Conservation (phyloP, 2,329 filamentous ascomycete species). For the Phaeophleospora eucalypticola region DNA sequence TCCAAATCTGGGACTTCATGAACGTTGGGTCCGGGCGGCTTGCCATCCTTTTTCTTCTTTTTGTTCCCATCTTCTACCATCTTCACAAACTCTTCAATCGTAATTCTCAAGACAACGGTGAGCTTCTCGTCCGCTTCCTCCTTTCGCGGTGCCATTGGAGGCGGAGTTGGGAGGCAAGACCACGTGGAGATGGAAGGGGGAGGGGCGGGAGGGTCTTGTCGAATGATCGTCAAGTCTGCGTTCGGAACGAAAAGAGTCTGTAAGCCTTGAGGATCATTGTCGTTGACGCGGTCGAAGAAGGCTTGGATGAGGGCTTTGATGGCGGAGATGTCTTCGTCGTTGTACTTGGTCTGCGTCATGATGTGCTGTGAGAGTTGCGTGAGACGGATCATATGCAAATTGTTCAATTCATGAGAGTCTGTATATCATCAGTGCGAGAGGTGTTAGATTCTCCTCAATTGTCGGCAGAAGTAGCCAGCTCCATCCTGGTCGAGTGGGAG, state of each 20-base stretch:
- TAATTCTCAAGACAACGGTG: conserved; percentile 7
- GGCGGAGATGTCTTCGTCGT: conserved; percentile 6
- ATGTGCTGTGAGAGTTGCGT: too few relatives aligned
- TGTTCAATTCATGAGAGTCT: too few relatives aligned
- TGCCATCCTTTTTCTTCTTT: conserved; percentile 9
- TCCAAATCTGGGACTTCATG: conserved; percentile 16
- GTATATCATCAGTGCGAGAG: too few relatives aligned
- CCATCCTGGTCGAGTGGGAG: too few relatives aligned
- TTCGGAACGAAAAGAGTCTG: conserved; percentile 74
- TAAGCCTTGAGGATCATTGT: conserved; percentile 49
- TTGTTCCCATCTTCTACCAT: conserved; percentile 16
- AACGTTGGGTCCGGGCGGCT: conserved; percentile 10
- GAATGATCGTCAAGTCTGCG: conserved; percentile 50
- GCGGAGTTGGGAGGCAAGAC: conserved; percentile 1
- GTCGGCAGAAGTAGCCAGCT: too few relatives aligned
- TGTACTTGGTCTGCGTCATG: conserved; percentile 14
- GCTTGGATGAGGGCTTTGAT: conserved; percentile 19
- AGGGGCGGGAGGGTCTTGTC: conserved; percentile 16
- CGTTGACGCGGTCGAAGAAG: conserved; percentile 24
- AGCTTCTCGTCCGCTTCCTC: conserved; percentile 3
- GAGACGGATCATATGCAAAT: too few relatives aligned
- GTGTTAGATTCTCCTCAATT: too few relatives aligned
- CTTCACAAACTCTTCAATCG: conserved; percentile 17
- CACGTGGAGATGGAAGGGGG: conserved; percentile 3
- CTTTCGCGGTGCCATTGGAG: neutral